Conservation (phyloP, 345 rosid genomes). For the Moricandia arvensis region DNA sequence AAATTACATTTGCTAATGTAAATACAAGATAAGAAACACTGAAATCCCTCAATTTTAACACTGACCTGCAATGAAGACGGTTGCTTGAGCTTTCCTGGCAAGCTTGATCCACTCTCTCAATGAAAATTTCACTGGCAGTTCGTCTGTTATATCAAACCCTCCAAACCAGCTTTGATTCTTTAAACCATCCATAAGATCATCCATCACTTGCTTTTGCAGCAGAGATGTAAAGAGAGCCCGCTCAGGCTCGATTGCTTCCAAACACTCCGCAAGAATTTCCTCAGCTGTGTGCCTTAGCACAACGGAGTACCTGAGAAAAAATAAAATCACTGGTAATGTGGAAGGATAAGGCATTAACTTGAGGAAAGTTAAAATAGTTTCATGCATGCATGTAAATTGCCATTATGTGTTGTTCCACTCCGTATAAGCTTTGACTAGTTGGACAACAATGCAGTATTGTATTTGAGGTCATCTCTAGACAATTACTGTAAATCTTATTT, state of each 20-base stretch:
- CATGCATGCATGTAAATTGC: background rate
- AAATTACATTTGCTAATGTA: background rate
- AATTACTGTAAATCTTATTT: conserved; percentile 8
- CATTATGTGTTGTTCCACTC: background rate
- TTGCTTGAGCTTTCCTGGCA: conserved; percentile 67
- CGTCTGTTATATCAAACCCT: conserved; percentile 81
- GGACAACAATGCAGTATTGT: conserved; percentile 1
- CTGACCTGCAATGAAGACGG: conserved; percentile 88
- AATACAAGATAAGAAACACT: background rate
- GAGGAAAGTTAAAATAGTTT: conserved; percentile 1
- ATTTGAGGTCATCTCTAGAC: conserved; percentile 5
- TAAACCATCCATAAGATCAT: conserved; percentile 70
- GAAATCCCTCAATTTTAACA: conserved; percentile 14
- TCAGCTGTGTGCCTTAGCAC: conserved; percentile 95
- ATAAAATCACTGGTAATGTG: conserved; percentile 11
- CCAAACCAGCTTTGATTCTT: conserved; percentile 68
- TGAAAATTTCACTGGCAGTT: conserved; percentile 54
- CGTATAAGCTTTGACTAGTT: background rate
- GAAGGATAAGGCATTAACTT: background rate
- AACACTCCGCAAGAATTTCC: conserved; percentile 86
- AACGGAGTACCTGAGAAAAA: conserved; percentile 72
- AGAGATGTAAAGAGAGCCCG: conserved; percentile 77
- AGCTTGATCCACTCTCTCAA: conserved; percentile 71
- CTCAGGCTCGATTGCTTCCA: conserved; percentile 82
- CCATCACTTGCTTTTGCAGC: conserved; percentile 70